Conservation (phyloP, 345 rosid species). For the Streptanthus diversifolius region DNA sequence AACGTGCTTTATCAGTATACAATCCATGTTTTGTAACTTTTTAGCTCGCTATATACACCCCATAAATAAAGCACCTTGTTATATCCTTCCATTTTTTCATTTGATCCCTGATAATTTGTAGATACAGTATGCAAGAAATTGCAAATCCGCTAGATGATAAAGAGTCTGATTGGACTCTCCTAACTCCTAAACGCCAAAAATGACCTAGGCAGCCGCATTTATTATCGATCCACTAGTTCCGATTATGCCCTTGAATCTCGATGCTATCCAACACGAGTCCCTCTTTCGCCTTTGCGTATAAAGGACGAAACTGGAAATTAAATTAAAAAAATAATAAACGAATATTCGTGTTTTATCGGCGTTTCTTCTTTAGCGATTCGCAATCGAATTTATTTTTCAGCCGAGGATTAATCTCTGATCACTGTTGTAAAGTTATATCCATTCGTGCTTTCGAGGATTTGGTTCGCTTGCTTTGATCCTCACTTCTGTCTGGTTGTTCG, state of each 20-base stretch:
- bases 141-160: not conserved
- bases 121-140: not conserved
- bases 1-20: conserved; percentile 1
- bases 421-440: not conserved
- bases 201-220: not conserved
- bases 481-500: not conserved
- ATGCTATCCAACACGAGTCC: not conserved
- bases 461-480: not conserved
- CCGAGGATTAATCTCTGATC: not conserved
- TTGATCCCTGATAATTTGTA: not conserved
- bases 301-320: not conserved
- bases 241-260: conserved; percentile 6
- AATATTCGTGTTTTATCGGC: not conserved
- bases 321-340: not conserved
- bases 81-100: too few species aligned
- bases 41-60: too few species aligned
- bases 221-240: not conserved
- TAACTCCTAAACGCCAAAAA: not conserved
- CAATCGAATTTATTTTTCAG: not conserved
- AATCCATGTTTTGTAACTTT: not conserved
- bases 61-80: too few species aligned
- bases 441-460: not conserved
- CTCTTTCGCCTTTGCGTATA: not conserved
- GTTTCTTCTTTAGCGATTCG: conserved; percentile 16
- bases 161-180: not conserved